These are phyloP conservation scores for Blastobotrys muscicola DNA, from an alignment of 805 yeast genomes.

Conservation along the genomic window DNA sequence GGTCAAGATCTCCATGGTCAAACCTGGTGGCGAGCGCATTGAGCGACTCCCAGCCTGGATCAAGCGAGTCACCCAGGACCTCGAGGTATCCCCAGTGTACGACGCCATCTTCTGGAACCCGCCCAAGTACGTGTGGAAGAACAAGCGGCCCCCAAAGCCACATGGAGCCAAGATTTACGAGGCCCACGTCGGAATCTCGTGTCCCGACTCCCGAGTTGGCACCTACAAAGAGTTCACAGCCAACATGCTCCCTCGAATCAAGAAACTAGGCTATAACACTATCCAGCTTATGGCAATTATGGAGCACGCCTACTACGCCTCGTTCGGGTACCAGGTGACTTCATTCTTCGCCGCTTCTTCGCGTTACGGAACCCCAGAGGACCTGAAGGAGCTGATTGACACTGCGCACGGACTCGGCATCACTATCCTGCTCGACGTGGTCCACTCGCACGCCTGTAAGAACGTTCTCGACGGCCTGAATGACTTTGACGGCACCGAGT, in stretches of 20 bases:
- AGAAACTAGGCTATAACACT: constrained; percentile 80
- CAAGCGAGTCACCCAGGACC: constrained; percentile 61
- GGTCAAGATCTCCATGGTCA: constrained; percentile 52
- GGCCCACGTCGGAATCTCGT: constrained; percentile 88
- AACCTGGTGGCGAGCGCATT: constrained; percentile 58
- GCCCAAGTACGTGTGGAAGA: constrained; percentile 47
- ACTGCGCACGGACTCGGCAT: constrained; percentile 86
- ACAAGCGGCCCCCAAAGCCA: constrained; percentile 50
- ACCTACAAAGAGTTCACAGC: constrained; percentile 76
- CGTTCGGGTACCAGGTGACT: constrained; percentile 95
- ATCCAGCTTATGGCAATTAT: constrained; percentile 95
- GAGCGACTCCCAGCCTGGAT: constrained; percentile 90
- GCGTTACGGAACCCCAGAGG: constrained; percentile 92
- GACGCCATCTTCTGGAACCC: constrained; percentile 97
- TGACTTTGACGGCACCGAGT: constrained; percentile 89
- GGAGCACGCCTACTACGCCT: constrained; percentile 98
- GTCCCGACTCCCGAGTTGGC: constrained; percentile 81
- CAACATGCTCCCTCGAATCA: constrained; percentile 74
- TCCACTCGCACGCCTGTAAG: constrained; percentile 93
- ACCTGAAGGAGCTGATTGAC: constrained; percentile 80
- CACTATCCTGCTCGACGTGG: constrained; percentile 80
- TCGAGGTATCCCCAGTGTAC: constrained; percentile 40
- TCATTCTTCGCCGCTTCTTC: constrained; percentile 86
- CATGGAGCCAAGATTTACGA: constrained; percentile 70
- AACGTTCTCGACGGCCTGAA: constrained; percentile 91